These are phyloP conservation scores for Komagataella mondaviorum DNA, from an alignment of 805 yeast genomes.

Conservation along the genomic window DNA sequence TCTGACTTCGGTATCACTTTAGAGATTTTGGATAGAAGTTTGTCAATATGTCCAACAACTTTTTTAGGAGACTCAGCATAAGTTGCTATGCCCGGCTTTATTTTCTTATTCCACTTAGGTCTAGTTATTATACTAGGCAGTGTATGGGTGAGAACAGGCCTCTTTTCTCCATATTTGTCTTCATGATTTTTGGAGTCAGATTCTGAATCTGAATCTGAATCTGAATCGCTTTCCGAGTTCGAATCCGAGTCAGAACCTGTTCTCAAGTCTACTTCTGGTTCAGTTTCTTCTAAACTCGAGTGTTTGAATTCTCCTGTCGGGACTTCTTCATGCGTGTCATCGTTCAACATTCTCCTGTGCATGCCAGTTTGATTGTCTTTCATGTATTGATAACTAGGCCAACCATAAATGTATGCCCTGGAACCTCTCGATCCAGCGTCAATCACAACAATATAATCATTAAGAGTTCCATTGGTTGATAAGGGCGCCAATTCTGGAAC, in stretches of 20 bases:
- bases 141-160: neutral
- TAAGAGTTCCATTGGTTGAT: slow-evolving; percentile 32
- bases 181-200: neutral
- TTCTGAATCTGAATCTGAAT: neutral
- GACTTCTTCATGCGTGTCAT: slow-evolving; percentile 1
- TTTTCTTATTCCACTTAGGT: slow-evolving; percentile 47
- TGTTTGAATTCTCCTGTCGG: neutral
- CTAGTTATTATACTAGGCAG: neutral
- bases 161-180: neutral
- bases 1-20: slow-evolving; percentile 50
- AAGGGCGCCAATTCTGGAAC: slow-evolving; percentile 17
- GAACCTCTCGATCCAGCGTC: slow-evolving; percentile 62
- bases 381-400: slow-evolving; percentile 26
- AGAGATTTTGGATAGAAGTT: slow-evolving; percentile 56
- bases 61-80: slow-evolving; percentile 37
- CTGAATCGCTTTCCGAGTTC: neutral
- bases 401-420: slow-evolving; percentile 44
- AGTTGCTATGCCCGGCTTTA: slow-evolving; percentile 71
- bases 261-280: neutral
- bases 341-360: slow-evolving; percentile 7
- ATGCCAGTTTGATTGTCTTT: slow-evolving; percentile 10
- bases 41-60: slow-evolving; percentile 50
- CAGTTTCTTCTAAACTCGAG: neutral
- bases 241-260: neutral
- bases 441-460: slow-evolving; percentile 44